Conservation (phyloP, 306 rosid species). For the Ceratonia siliqua region DNA sequence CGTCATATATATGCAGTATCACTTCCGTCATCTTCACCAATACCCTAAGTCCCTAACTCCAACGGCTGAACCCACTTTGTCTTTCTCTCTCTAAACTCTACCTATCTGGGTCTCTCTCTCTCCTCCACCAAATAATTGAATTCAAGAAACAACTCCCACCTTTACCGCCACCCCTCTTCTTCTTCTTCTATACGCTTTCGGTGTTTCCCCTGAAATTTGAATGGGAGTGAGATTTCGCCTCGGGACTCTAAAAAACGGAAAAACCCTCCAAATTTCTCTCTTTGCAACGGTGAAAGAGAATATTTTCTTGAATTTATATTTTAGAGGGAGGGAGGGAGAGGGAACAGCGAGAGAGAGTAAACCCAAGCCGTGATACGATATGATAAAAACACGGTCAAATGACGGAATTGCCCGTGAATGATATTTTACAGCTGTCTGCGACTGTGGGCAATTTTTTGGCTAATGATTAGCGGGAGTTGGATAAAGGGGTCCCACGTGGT, state of each 20-base stretch:
- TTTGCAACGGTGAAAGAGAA: background rate
- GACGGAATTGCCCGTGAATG: no score
- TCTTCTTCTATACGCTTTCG: background rate
- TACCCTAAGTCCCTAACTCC: slow-evolving; percentile 24
- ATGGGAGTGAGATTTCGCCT: slow-evolving; percentile 38
- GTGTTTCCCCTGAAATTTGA: background rate
- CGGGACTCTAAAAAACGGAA: slow-evolving; percentile 41
- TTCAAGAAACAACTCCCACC: slow-evolving; percentile 25
- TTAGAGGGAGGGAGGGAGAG: slow-evolving; percentile 27
- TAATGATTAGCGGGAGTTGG: no score
- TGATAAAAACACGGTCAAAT: no score
- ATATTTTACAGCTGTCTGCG: no score
- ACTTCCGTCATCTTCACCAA: slow-evolving; percentile 76
- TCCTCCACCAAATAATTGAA: slow-evolving; percentile 5
- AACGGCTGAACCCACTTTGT: slow-evolving; percentile 35
- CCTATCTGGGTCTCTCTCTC: slow-evolving; percentile 1
- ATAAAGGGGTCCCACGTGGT: no score
- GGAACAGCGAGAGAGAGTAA: background rate
- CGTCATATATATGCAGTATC: slow-evolving; percentile 81
- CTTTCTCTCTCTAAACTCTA: slow-evolving; percentile 33
- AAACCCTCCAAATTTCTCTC: slow-evolving; percentile 26
- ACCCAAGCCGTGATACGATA: no score
- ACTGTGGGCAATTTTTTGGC: no score
- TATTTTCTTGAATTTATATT: slow-evolving; percentile 20
- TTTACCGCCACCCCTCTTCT: background rate